phyloP scores from a whole-genome alignment of 1,284 basidiomycete species.

The Boletus sp. region DNA sequence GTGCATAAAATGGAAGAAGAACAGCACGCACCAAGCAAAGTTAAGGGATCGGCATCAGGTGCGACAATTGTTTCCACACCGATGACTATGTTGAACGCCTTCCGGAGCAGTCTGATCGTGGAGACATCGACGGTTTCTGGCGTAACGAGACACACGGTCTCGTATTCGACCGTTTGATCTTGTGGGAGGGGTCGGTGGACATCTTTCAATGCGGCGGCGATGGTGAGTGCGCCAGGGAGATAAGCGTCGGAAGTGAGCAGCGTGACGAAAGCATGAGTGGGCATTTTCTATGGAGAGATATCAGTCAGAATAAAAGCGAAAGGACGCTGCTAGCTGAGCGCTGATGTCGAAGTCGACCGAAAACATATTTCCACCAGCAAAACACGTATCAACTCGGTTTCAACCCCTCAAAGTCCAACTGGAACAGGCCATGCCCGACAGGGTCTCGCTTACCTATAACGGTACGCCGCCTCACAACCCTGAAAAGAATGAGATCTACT shows the following conservation, averaged over 20 bases:
- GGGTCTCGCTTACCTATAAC: conserved; percentile 37
- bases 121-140: conserved; percentile 89
- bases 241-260: conserved; percentile 89
- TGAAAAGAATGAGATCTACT: background rate
- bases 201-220: conserved; percentile 80
- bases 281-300: conserved; percentile 40
- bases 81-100: conserved; percentile 80
- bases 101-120: conserved; percentile 77
- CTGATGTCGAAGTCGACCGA: background rate
- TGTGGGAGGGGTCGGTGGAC: conserved; percentile 60
- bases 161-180: conserved; percentile 62
- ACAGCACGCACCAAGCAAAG: conserved; percentile 70
- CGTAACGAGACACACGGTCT: conserved; percentile 91
- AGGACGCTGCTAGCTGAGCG: conserved; percentile 1
- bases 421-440: too few relatives aligned
- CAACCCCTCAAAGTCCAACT: background rate
- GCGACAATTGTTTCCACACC: conserved; percentile 86
- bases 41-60: conserved; percentile 58
- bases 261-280: conserved; percentile 78
- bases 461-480: conserved; percentile 29
- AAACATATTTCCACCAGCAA: conserved; percentile 2
- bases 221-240: conserved; percentile 86
- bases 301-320: conserved; percentile 26
- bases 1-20: conserved; percentile 1
- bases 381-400: conserved; percentile 15